Conservation (phyloP, 768 basidiomycete species). For the Pleurotus tuoliensis region DNA sequence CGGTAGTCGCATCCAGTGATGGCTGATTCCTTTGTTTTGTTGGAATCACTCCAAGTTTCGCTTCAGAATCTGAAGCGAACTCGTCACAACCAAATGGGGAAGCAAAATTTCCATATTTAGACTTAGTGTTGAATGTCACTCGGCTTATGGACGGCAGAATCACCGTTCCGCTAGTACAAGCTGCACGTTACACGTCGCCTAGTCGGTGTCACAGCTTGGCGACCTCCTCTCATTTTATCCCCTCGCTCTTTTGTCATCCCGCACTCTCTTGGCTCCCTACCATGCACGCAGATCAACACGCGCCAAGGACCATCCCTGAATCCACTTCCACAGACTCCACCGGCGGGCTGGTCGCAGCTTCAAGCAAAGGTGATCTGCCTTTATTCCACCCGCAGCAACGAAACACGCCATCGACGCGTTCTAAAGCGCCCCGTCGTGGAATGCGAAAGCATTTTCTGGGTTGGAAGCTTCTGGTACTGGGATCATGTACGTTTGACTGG, state of each 20-base stretch:
- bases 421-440: background rate
- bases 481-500: conserved; percentile 46
- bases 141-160: too few species aligned
- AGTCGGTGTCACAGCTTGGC: background rate
- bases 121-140: background rate
- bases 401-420: background rate
- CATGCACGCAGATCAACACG: background rate
- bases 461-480: conserved; percentile 49
- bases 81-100: background rate
- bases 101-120: background rate
- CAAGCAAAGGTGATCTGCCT: background rate
- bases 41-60: too few species aligned
- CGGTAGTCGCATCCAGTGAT: too few species aligned
- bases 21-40: too few species aligned
- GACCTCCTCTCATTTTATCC: too few species aligned
- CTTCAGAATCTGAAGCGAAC: too few species aligned
- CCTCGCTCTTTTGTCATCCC: background rate
- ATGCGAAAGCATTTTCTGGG: conserved; percentile 23
- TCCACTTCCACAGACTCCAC: background rate
- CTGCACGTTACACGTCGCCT: background rate
- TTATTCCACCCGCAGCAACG: conserved; percentile 2
- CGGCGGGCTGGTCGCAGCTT: background rate
- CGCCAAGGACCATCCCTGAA: background rate
- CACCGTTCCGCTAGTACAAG: too few species aligned
- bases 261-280: background rate